Conservation (phyloP, 2,329 filamentous ascomycete genomes). For the Fonsecaea multimorphosa region DNA sequence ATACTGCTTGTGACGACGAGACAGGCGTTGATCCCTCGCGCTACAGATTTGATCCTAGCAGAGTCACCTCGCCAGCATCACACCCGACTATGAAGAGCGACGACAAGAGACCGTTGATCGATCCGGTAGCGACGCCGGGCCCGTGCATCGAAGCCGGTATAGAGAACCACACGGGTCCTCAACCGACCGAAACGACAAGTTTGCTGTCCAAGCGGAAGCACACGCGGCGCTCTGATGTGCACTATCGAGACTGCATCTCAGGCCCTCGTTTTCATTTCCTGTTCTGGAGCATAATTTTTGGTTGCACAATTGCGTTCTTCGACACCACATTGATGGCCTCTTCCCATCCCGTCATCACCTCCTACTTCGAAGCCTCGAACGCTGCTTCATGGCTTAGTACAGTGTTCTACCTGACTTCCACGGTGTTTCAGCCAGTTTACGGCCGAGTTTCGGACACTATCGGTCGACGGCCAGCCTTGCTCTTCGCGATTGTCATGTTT, state of each 20-base stretch:
- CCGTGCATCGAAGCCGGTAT: slow-evolving; percentile 7
- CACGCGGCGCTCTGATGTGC: slow-evolving; percentile 17
- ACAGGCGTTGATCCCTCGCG: background rate
- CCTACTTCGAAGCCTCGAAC: slow-evolving; percentile 77
- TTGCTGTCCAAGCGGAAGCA: slow-evolving; percentile 18
- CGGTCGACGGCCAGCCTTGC: slow-evolving; percentile 65
- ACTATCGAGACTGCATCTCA: slow-evolving; percentile 29
- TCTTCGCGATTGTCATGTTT: slow-evolving; percentile 69
- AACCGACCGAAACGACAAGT: slow-evolving; percentile 26
- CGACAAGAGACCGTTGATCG: slow-evolving; percentile 12
- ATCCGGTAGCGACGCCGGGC: slow-evolving; percentile 11
- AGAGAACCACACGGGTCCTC: slow-evolving; percentile 1
- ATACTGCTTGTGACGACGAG: background rate
- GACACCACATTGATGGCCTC: slow-evolving; percentile 83
- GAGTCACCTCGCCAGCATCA: background rate
- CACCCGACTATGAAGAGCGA: background rate
- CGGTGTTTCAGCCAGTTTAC: slow-evolving; percentile 75
- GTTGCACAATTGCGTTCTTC: slow-evolving; percentile 66
- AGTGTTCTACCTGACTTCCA: slow-evolving; percentile 76
- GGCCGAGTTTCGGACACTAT: slow-evolving; percentile 76
- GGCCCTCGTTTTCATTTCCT: slow-evolving; percentile 64
- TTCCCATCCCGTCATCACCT: slow-evolving; percentile 79
- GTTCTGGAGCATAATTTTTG: slow-evolving; percentile 64
- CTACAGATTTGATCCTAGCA: background rate
- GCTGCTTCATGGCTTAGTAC: slow-evolving; percentile 83